Evolutionary conservation across 2,329 filamentous ascomycete genomes (phyloP).

Genomic region (Xylariaceae sp.): DNA sequence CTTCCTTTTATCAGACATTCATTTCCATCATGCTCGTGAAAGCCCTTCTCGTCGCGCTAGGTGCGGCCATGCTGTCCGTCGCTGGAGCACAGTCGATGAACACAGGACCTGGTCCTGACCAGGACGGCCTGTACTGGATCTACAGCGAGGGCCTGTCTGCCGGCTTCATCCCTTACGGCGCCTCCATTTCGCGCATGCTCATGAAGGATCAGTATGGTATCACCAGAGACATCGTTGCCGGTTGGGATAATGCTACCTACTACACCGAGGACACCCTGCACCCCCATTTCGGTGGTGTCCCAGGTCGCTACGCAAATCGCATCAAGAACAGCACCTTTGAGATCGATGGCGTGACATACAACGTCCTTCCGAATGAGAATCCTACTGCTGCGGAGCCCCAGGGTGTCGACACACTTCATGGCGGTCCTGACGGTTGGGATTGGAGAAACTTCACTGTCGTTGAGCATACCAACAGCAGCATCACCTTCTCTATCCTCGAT

Average conservation of each 20-base stretch:
- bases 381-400: constrained; percentile 45
- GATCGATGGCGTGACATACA: constrained; percentile 59
- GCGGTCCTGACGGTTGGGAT: constrained; percentile 70
- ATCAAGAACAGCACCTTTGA: constrained; percentile 73
- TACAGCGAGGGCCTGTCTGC: constrained; percentile 62
- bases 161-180: constrained; percentile 70
- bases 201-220: constrained; percentile 66
- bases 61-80: no score
- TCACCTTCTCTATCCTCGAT: constrained; percentile 73
- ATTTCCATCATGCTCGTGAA: no score
- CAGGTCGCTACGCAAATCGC: constrained; percentile 75
- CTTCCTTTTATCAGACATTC: no score
- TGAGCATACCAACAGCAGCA: constrained; percentile 60
- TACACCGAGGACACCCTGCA: constrained; percentile 63
- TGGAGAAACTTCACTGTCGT: constrained; percentile 74
- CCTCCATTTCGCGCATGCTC: constrained; percentile 67
- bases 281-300: constrained; percentile 68
- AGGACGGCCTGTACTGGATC: constrained; percentile 69
- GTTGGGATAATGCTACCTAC: constrained; percentile 72
- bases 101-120: constrained; percentile 49
- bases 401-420: constrained; percentile 64
- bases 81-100: no score
- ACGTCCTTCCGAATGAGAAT: constrained; percentile 62
- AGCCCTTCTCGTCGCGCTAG: no score
- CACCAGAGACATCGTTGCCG: constrained; percentile 66